phyloP scores from a whole-genome alignment of 768 basidiomycete genomes.

The Rhizopogon vinicolor region DNA sequence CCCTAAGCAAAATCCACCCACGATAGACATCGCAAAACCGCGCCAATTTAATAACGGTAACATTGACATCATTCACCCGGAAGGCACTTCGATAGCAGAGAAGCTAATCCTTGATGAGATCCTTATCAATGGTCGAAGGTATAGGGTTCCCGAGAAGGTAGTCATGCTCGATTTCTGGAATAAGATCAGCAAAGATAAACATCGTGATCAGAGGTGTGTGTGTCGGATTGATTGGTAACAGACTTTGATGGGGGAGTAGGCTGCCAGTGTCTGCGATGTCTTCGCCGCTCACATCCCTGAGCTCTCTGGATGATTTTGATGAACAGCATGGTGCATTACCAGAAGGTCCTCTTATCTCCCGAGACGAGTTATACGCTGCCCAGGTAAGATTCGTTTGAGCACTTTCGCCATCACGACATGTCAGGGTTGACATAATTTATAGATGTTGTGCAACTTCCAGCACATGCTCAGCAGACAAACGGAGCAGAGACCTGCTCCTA shows the following conservation, averaged over 20 bases:
- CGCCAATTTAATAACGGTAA: slow-evolving; percentile 87
- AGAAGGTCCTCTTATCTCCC: slow-evolving; percentile 24
- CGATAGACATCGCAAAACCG: slow-evolving; percentile 72
- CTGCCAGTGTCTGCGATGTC: slow-evolving; percentile 44
- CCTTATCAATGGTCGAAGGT: slow-evolving; percentile 82
- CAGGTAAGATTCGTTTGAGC: slow-evolving; percentile 37
- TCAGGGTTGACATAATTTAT: slow-evolving; percentile 8
- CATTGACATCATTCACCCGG: slow-evolving; percentile 78
- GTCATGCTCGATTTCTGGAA: slow-evolving; percentile 96
- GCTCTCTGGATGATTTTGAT: slow-evolving; percentile 63
- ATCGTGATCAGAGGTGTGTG: slow-evolving; percentile 38
- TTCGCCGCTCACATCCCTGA: slow-evolving; percentile 71
- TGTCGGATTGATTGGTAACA: background rate
- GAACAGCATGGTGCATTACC: slow-evolving; percentile 21
- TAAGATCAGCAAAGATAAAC: slow-evolving; percentile 52
- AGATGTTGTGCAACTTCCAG: slow-evolving; percentile 39
- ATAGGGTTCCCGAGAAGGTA: slow-evolving; percentile 88
- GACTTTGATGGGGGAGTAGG: slow-evolving; percentile 1
- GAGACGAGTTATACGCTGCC: slow-evolving; percentile 54
- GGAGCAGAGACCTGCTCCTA: slow-evolving; percentile 4
- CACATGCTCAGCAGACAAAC: slow-evolving; percentile 12
- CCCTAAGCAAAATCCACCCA: slow-evolving; percentile 60
- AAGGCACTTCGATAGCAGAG: slow-evolving; percentile 39
- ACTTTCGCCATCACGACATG: slow-evolving; percentile 1
- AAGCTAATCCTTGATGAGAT: slow-evolving; percentile 75